Evolutionary conservation across 192 early-diverging fungal species (phyloP), one percentile per base, ranked within the genome.

Genomic region (Oehlia diaphana): DNA sequence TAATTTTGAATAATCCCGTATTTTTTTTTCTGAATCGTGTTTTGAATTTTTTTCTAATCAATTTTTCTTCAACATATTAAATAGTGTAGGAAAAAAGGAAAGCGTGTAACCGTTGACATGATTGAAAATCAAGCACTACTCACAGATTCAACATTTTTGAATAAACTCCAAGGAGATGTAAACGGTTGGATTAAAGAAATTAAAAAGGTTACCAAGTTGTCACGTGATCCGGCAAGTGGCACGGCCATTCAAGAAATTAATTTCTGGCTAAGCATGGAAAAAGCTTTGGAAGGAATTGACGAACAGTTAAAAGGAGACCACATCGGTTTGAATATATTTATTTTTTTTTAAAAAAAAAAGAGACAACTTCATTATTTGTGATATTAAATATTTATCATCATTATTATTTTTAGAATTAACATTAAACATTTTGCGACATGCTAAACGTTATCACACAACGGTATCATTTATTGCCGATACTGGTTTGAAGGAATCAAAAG

Each of bases 181-280:
- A 99, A 99, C 79, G 93, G 92, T 8, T 99, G 98, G 98, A 96
- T 99, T 84, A 97, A 96, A 81, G 98, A 99, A 83, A 99, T 99
- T 82, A 97, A 99, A 81, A 98, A 98, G 81, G 97, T 99, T 21
- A 98, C 97, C 61, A 95, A 96, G 81, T 28, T 79, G 10, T 42
- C 67, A 39, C 92, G 98, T 70, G 98, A 99, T 77, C 96, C 97
- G 16, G 84, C 91, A 2, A 94, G 93, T 26, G 97, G 96, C 12
- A 94, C 95, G 7, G 96, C 98, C 31, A 93, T 93, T 67, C 96
- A 98, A 86, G 98, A 99, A 85, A 97, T 99, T 85, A 97, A 97
- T 86, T 99, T 99, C 84, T 99, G 98, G 98, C 87, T 97, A 44
- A 93, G 92, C 71, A 97, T 99, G 96, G 98, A 99, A 84, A 88